These are phyloP conservation scores for Wallacemonas sp. DNA, from an alignment of 208 protist genomes.

Conservation along the genomic window DNA sequence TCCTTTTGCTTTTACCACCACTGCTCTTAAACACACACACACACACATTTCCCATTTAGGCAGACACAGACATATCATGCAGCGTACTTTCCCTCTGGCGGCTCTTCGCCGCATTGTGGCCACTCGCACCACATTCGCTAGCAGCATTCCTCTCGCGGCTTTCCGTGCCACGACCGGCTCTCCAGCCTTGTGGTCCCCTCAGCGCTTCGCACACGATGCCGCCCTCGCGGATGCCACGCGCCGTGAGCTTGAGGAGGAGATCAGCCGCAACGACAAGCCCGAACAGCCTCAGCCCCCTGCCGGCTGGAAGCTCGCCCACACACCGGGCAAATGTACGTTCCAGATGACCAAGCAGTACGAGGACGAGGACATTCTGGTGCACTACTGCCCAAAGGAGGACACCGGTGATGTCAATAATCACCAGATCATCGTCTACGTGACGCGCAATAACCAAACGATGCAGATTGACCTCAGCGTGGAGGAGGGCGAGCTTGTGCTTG, in stretches of 20 bases:
- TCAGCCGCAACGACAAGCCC: slow-evolving; percentile 68
- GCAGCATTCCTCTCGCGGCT: background rate
- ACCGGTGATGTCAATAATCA: slow-evolving; percentile 38
- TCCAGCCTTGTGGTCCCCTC: slow-evolving; percentile 9
- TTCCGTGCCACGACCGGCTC: background rate
- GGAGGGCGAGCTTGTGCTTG: slow-evolving; percentile 83
- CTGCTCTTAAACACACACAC: background rate
- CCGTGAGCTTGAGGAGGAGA: slow-evolving; percentile 85
- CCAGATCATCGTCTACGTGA: slow-evolving; percentile 69
- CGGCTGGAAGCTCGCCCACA: slow-evolving; percentile 73
- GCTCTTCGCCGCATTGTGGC: slow-evolving; percentile 20
- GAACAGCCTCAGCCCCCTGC: slow-evolving; percentile 66
- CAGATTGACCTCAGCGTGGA: slow-evolving; percentile 71
- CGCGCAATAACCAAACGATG: slow-evolving; percentile 52
- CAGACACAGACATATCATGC: slow-evolving; percentile 9
- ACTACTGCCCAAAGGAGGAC: slow-evolving; percentile 58
- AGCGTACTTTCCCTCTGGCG: slow-evolving; percentile 16
- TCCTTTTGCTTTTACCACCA: background rate
- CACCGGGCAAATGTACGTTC: slow-evolving; percentile 66
- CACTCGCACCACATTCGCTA: background rate
- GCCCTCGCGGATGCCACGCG: slow-evolving; percentile 52
- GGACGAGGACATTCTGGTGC: slow-evolving; percentile 80
- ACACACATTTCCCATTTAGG: background rate
- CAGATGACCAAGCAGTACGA: slow-evolving; percentile 67
- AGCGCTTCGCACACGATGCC: slow-evolving; percentile 56